Base-by-base conservation (phyloP, 768 basidiomycete genomes). In the Leucosporidium creatinivorum region DNA sequence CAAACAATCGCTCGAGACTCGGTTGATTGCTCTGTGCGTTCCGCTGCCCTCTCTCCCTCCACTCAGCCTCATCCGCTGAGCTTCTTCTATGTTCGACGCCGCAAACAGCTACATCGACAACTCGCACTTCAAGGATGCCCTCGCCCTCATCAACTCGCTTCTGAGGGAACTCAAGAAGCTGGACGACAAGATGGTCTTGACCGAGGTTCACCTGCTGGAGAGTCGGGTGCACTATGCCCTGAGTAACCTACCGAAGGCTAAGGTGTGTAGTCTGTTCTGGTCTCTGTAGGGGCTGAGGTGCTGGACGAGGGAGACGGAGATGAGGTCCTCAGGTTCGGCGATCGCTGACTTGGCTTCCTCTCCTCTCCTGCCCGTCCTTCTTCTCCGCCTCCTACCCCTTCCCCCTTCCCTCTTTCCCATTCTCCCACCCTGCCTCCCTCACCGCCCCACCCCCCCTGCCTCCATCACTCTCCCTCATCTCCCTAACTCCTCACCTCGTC, bases 101-200 rank as follows among this genome's bases (percentile, higher is more conserved):
- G 77, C 25, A 28, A 19, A 50, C 66, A 79, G 78, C 39, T 78
- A 73, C 69, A 83, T 96, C 30, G 90, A 92, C 67, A 82, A 85
- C 0, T 81, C 83, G 30, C 85, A 89, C 73, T 89, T 85, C 81
- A 86, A 88, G 73, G 83, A 85, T 0, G 92, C 94, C 0, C 82
- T 97, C 19, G 75, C 83, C 0, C 83, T 91, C 59, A 93, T 97
- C 69, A 92, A 93, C 68, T 81, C 82, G 0, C 84, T 99, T n/a
- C 82, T 98, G 44, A 87, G 87, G 2, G 96, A 98, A 78, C 84
- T 99, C 25, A 92, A 89, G 79, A 85, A 87, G 30, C 81, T 99
- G 31, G 94, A 99, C 77, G 96, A 98, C 80, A 98, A 98, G 82
- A 88, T 94, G 85, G 89, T 98, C 69, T 83, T 99, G 36, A 97